phyloP scores from a whole-genome alignment of 805 yeast species.

The Kregervanrija pseudodelftensis region DNA sequence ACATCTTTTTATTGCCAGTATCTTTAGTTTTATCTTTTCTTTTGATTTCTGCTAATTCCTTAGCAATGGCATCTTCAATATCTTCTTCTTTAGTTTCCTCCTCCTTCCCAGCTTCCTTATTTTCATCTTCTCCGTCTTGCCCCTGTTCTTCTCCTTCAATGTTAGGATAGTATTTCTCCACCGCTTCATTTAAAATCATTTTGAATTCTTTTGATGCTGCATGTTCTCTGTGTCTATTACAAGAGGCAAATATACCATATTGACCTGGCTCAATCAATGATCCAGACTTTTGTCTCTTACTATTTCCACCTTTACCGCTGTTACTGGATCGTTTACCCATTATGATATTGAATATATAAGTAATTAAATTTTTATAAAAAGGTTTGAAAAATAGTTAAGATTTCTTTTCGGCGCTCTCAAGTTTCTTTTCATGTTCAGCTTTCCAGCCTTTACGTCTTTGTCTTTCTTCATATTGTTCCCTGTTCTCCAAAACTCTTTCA shows the following conservation, averaged over 20 bases:
- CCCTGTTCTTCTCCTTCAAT: constrained; percentile 18
- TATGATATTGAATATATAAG: neutral
- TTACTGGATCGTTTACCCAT: constrained; percentile 23
- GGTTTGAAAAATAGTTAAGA: neutral
- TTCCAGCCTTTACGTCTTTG: constrained; percentile 85
- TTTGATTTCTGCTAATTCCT: constrained; percentile 62
- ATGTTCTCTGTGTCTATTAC: constrained; percentile 73
- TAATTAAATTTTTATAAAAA: no score
- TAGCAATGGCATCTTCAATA: constrained; percentile 69
- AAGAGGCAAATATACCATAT: constrained; percentile 83
- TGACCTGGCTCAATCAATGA: constrained; percentile 72
- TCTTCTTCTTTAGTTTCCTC: constrained; percentile 39
- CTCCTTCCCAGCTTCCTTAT: constrained; percentile 9
- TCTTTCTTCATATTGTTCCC: constrained; percentile 73
- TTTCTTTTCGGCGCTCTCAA: constrained; percentile 9
- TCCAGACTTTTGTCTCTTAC: constrained; percentile 37
- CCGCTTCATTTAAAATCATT: constrained; percentile 47
- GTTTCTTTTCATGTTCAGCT: constrained; percentile 39
- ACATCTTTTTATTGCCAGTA: constrained; percentile 32
- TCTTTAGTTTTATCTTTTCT: constrained; percentile 18
- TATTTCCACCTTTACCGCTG: constrained; percentile 8
- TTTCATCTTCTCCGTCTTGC: constrained; percentile 11
- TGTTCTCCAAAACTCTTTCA: constrained; percentile 60
- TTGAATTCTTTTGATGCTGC: constrained; percentile 71
- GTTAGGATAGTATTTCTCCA: constrained; percentile 36